Evolutionary conservation across 108 stramenopile genomes (phyloP), one percentile per base, ranked within the genome.

Genomic region (Fistulifera solaris): DNA sequence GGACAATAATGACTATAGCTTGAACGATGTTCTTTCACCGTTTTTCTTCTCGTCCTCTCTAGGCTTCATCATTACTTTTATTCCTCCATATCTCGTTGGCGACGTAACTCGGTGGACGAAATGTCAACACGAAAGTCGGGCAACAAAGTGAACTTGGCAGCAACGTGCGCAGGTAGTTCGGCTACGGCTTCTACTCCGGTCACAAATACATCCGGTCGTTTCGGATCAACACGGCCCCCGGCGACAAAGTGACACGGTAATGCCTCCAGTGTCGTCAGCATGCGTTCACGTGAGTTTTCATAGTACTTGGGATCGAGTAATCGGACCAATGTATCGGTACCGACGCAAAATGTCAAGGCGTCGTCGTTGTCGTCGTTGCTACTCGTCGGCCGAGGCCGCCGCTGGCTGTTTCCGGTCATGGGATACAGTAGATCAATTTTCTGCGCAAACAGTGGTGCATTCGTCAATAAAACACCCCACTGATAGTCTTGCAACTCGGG

Each of bases 241-340:
- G 81, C 85, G 25, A 90, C 67, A 58, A 90, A 90, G 35, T 59
- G 60, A 22, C 48, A 46, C 46, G 65, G 56, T 85, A 90, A 85
- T n/a, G 63, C 39, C 1, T 50, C 44, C 13, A 81, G 59, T 14
- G 79, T 77, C n/a, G 54, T 27, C 1, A 82, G 18, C 81, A 84
- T 84, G 22, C 68, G 50, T 16, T 65, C 68, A n/a, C 51, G 21
- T 27, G 63, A 71, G 55, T 82, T 58, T 1, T 58, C 66, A 65
- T 93, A 95, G 52, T 95, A 95, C 48, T 91, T 93, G n/a, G 89
- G 81, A 52, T 93, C 63, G 38, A 95, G 56, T 21, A 95, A 65
- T 46, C 94, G 70, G n/a, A 82, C 64, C 59, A 91, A 56, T 0
- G 94, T 95, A 59, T 95, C 94, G 8, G 85, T 77, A 1, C 94